Evolutionary conservation across 2,329 filamentous ascomycete genomes (phyloP), one percentile per base, ranked within the genome.

Genomic region (Epichloe typhina): DNA sequence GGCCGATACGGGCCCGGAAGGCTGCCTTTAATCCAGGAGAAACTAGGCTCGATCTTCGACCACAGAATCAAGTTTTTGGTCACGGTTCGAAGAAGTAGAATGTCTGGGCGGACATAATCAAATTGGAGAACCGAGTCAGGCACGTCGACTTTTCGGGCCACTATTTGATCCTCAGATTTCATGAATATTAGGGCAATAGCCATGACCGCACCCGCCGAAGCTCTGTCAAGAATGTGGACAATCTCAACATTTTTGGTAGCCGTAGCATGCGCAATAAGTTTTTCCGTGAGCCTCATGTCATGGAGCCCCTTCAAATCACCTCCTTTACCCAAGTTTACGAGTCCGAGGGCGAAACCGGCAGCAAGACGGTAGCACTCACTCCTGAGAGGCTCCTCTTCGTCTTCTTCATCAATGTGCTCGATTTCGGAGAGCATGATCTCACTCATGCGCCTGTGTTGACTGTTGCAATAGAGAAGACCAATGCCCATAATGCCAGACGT

Each of bases 391-490:
- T 95, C 88, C 52, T 90, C 85, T 53, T 96, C 90, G 49, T 91
- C 86, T 38, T 86, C 77, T 26, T 75, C 71, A 43, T 93, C 88
- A 48, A 88, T 77, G 55, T 90, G 85, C 64, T 96, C 89, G 54
- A 98, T 93, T 64, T 98, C 93, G 0, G 91, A 97, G 47, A 98
- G 80, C 88, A 98, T 96, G 17, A 97, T 88, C 65, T 98, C 93
- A 62, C 89, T 97, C 93, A 98, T 98, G 38, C 94, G 83, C 33
- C 94, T 86, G 68, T 98, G 94, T 61, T 97, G 91, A 31, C 90
- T 96, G 63, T 90, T 86, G 68, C 86, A 94, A 66, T 97, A 98
- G 1, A 98, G 73, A 40, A 98, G 70, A 0, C 93, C 93, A 57
- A 98, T 95, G 2, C 93, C 93, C 88, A 98, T 94, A 41, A 98